Base-by-base conservation (phyloP, 805 yeast genomes). In the Candida palmyrensis region DNA sequence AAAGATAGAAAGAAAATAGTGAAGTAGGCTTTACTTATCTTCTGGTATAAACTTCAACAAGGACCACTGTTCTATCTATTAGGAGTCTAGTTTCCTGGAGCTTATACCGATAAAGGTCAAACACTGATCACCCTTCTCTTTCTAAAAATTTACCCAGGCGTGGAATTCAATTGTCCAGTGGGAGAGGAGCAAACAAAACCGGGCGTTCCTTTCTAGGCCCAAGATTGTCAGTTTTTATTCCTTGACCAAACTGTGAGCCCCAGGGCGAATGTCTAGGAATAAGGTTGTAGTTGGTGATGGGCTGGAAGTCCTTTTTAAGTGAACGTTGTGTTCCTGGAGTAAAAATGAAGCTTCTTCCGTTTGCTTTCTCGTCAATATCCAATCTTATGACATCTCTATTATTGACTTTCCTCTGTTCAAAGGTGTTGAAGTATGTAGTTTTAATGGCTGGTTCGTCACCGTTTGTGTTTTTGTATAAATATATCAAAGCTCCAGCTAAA, bases 141-240 rank as follows among this genome's bases (percentile, higher is more conserved):
- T n/a, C n/a, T n/a, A n/a, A n/a, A n/a, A n/a, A n/a, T n/a, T n/a
- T n/a, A n/a, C n/a, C n/a, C n/a, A n/a, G n/a, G n/a, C n/a, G n/a
- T n/a, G n/a, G n/a, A n/a, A n/a, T n/a, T n/a, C n/a, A n/a, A n/a
- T n/a, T n/a, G n/a, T n/a, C n/a, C n/a, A n/a, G n/a, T n/a, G n/a
- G 24, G 25, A 29, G 23, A 27, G 71, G 70, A 40, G 71, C 69
- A 47, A 57, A 66, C 44, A 53, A 50, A 43, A 55, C 54, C 40
- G 56, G 42, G 46, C 65, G 53, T 48, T 66, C 70, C 44, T 45
- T 63, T 62, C 72, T 64, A 30, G 72, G 71, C 13, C 72, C 71
- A 48, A 66, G 61, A 40, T 52, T 45, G 45, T 51, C 57, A 24
- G 66, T 59, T 47, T 62, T 63, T 32, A 66, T 64, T 42, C 71